A percentile compares a stretch with the other conserved stretches of the same genome.
Evolutionary conservation across 2,329 filamentous ascomycete species (phyloP).

Genomic region (Curvularia lunata): DNA sequence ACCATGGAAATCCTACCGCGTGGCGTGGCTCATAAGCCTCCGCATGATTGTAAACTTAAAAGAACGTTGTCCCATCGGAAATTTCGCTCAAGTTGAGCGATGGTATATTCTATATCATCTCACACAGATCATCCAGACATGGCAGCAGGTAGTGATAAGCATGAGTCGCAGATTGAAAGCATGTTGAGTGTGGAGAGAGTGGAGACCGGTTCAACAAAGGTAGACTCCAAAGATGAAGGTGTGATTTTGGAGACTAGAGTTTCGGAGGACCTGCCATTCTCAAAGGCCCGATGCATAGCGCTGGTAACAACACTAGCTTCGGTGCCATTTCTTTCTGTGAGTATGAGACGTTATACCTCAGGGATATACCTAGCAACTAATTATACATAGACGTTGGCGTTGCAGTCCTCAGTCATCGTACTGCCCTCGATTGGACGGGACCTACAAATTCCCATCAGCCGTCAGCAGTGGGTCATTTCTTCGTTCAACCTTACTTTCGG

Average conservation of each 20-base stretch:
- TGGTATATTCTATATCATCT: neutral
- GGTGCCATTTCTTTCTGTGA: conserved; percentile 44
- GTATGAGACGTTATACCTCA: neutral
- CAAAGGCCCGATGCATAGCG: conserved; percentile 39
- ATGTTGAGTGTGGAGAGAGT: conserved; percentile 12
- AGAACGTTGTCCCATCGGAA: neutral
- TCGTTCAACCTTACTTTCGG: conserved; percentile 71
- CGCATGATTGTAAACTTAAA: neutral
- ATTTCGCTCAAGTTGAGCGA: neutral
- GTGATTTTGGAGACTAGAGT: conserved; percentile 10
- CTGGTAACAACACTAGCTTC: conserved; percentile 37
- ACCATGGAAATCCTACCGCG: neutral
- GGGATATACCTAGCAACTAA: neutral
- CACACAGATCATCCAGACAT: neutral
- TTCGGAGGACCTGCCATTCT: conserved; percentile 34
- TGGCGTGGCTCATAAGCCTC: neutral
- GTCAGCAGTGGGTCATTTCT: conserved; percentile 71
- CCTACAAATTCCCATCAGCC: conserved; percentile 62
- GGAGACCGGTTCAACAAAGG: neutral
- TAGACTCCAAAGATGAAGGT: conserved; percentile 4
- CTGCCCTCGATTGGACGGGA: conserved; percentile 66
- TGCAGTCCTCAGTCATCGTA: conserved; percentile 67
- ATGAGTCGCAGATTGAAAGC: neutral
- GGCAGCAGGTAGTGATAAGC: neutral
- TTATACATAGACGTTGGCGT: conserved; percentile 58